Evolutionary conservation across 1,139 yeast species (phyloP), one percentile per base, ranked within the genome.

Genomic region (Wickerhamomyces sp.): DNA sequence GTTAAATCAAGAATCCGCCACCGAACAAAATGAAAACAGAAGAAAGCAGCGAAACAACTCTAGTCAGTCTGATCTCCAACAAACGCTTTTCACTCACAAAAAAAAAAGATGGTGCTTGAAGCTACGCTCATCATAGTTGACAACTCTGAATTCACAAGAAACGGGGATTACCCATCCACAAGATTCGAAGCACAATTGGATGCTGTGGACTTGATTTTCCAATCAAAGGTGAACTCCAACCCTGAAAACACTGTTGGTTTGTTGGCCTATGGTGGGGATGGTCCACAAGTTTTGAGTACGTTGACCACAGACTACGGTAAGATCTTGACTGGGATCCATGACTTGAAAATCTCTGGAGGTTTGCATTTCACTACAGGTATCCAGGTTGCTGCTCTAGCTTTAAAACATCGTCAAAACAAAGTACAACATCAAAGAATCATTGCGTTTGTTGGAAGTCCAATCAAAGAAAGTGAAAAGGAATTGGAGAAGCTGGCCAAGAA

Each of bases 41-140:
- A 23, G 18, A 33, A n/a, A 40, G 3, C 14, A 18, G 23, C 30
- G 7, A 6, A 18, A 30, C 4, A 26, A 35, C 27, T 6, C 10
- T 30, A 36, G 13, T 7, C 6, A 23, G 6, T n/a, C 31, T 10
- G 6, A 18, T 18, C 23, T 18, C 23, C 23, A 39, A 37, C 36
- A 15, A 26, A n/a, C 26, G 31, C 27, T 34, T 11, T 27, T 14
- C 31, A 11, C 7, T 27, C 30, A 7, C 14, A 26, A 26, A 7
- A 36, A 36, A n/a, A 15, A 3, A 13, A 27, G 10, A 89, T 89
- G 96, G 96, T 84, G 55, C 79, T 91, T 61, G 98, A 93, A 70
- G 98, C 99, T 53, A 87, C 97, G 18, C 91, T 93, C 88, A 79
- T 93, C 55, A 89, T 90, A 59, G 79, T 93, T 61, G 99, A 94